A percentile compares a stretch with the other conserved stretches of the same genome.
These are phyloP conservation scores for Candida sanyaensis DNA, from an alignment of 1,139 yeast species.

Conservation along the genomic window DNA sequence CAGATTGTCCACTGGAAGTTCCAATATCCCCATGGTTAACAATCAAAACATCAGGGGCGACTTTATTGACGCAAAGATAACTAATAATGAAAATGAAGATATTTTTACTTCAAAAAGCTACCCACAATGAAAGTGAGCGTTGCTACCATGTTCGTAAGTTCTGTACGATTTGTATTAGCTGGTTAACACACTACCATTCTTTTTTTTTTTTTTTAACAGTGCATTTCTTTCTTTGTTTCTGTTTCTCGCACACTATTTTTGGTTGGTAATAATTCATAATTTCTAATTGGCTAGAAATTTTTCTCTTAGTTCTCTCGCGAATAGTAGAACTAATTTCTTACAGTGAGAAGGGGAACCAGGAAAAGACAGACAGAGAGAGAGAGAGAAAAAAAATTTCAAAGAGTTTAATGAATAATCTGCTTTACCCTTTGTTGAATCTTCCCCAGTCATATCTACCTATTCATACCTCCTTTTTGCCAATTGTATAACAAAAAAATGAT, in stretches of 20 bases:
- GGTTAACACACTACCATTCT: neutral
- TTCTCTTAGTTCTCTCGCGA: neutral
- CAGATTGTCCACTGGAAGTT: slow-evolving; percentile 46
- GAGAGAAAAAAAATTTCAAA: slow-evolving; percentile 1
- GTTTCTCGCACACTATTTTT: neutral
- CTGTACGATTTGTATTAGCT: too few relatives aligned
- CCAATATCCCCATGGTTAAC: slow-evolving; percentile 17
- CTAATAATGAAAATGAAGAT: slow-evolving; percentile 14
- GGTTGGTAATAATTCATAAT: neutral
- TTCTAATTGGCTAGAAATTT: slow-evolving; percentile 4
- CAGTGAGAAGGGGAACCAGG: neutral
- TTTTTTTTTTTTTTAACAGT: neutral
- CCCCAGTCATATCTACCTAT: neutral
- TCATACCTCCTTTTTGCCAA: neutral
- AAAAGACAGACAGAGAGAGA: neutral
- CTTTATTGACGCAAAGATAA: slow-evolving; percentile 13
- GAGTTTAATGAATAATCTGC: neutral
- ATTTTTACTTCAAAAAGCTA: slow-evolving; percentile 5
- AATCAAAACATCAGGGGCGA: slow-evolving; percentile 16
- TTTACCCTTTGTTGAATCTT: neutral
- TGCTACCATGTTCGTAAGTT: neutral
- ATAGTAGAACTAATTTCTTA: neutral
- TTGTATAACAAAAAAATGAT: slow-evolving; percentile 24
- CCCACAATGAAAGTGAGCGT: neutral
- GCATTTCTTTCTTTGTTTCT: neutral